Conservation (phyloP, 768 basidiomycete genomes). For the Leccinum arenicola region DNA sequence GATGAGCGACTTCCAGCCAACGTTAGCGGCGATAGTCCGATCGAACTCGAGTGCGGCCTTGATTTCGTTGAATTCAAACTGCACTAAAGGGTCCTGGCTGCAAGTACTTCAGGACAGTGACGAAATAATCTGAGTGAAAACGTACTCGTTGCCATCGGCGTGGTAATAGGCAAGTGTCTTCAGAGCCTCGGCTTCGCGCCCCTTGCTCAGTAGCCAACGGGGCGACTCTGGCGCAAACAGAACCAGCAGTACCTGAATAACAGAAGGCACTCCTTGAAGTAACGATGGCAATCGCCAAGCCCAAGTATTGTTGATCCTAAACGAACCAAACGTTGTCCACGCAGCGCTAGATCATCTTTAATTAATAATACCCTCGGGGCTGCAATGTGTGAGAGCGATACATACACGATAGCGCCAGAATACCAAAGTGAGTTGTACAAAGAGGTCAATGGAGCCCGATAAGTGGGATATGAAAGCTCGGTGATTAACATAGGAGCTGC, state of each 20-base stretch:
- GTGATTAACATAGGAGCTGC: slow-evolving; percentile 82
- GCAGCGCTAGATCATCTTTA: slow-evolving; percentile 46
- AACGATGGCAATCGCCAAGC: slow-evolving; percentile 80
- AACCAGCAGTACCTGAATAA: slow-evolving; percentile 63
- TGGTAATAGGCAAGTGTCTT: slow-evolving; percentile 77
- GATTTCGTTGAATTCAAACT: slow-evolving; percentile 79
- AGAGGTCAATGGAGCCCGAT: slow-evolving; percentile 76
- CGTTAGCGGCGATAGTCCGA: slow-evolving; percentile 49
- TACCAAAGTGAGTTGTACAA: slow-evolving; percentile 86
- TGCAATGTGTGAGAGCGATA: slow-evolving; percentile 8
- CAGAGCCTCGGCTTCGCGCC: slow-evolving; percentile 65
- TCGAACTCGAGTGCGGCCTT: slow-evolving; percentile 76
- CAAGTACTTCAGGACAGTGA: not conserved
- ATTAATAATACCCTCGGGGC: not conserved
- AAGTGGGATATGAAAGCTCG: slow-evolving; percentile 77
- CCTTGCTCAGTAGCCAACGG: slow-evolving; percentile 77
- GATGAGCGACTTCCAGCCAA: slow-evolving; percentile 70
- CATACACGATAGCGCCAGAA: slow-evolving; percentile 74
- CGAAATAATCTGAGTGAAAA: not conserved
- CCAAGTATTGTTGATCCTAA: slow-evolving; percentile 65
- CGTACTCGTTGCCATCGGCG: slow-evolving; percentile 65
- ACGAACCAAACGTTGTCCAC: slow-evolving; percentile 82
- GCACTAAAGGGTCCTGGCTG: slow-evolving; percentile 62
- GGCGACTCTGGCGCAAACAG: slow-evolving; percentile 80
- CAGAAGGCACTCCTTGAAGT: slow-evolving; percentile 67